These are phyloP conservation scores for Mycena metata DNA, from an alignment of 768 basidiomycete species.

Conservation along the genomic window DNA sequence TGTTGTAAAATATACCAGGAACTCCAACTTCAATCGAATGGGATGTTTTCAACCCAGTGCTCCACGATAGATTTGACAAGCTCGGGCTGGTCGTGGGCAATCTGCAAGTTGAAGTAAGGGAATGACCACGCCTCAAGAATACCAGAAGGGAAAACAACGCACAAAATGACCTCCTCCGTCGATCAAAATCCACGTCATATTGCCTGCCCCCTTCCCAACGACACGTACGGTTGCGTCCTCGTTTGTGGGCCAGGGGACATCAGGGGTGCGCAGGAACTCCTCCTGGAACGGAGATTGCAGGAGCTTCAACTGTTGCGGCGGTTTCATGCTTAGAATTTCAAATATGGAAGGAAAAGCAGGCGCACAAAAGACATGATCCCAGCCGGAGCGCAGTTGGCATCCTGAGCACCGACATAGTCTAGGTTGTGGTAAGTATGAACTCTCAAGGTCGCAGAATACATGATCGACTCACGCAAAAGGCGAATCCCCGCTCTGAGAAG, in stretches of 20 bases:
- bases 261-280: constrained; percentile 43
- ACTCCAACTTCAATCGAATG: background rate
- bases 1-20: no score
- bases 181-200: constrained; percentile 48
- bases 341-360: background rate
- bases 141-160: constrained; percentile 21
- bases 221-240: constrained; percentile 43
- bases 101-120: constrained; percentile 11
- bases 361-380: constrained; percentile 43
- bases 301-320: constrained; percentile 40
- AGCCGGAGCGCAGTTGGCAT: constrained; percentile 48
- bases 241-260: constrained; percentile 45
- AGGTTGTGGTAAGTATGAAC: background rate
- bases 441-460: background rate
- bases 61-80: constrained; percentile 40
- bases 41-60: constrained; percentile 34
- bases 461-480: constrained; percentile 41
- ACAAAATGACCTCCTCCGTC: constrained; percentile 51
- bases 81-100: constrained; percentile 39
- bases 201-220: constrained; percentile 48
- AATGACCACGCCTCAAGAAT: no score
- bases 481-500: constrained; percentile 47
- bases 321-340: background rate
- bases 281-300: constrained; percentile 44
- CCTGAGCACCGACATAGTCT: constrained; percentile 45